A percentile compares a stretch with the other conserved stretches of the same genome.
These are phyloP conservation scores for Aegilops umbellulata DNA, from an alignment of 176 grass and related monocot genomes.

Conservation along the genomic window DNA sequence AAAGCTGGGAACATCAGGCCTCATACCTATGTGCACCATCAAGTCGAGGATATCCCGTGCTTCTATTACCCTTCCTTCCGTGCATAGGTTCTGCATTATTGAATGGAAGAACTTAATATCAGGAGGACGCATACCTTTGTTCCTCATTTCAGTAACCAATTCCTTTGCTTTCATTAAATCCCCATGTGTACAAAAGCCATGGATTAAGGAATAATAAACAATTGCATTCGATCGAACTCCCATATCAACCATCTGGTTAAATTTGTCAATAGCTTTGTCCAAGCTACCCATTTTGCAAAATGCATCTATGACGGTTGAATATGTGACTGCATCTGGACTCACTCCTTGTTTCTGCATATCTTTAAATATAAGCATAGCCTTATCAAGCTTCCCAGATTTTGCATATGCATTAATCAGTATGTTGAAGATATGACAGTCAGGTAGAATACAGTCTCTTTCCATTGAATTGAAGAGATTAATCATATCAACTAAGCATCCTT, in stretches of 20 bases:
- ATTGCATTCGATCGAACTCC: neutral
- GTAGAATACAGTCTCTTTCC: neutral
- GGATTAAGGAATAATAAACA: neutral
- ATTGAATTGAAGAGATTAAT: neutral
- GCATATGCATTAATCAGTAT: neutral
- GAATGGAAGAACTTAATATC: neutral
- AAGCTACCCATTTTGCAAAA: too few relatives aligned
- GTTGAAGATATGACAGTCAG: neutral
- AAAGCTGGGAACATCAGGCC: neutral
- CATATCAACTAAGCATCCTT: neutral
- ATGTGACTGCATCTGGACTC: neutral
- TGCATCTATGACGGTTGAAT: neutral
- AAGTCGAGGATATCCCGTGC: neutral
- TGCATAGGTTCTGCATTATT: neutral
- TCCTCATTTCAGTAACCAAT: neutral
- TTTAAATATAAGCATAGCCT: too few relatives aligned
- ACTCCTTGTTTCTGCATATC: too few relatives aligned
- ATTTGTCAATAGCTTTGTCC: too few relatives aligned
- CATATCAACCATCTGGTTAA: neutral
- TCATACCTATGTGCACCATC: too few relatives aligned
- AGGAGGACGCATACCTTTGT: neutral
- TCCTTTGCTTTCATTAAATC: neutral
- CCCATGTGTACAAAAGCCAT: neutral
- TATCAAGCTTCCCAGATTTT: neutral
- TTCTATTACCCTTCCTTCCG: neutral